Percentiles rank a stretch among this genome's conserved stretches.
Conservation (phyloP, 2,329 filamentous ascomycete species). For the Talaromyces amestolkiae region DNA sequence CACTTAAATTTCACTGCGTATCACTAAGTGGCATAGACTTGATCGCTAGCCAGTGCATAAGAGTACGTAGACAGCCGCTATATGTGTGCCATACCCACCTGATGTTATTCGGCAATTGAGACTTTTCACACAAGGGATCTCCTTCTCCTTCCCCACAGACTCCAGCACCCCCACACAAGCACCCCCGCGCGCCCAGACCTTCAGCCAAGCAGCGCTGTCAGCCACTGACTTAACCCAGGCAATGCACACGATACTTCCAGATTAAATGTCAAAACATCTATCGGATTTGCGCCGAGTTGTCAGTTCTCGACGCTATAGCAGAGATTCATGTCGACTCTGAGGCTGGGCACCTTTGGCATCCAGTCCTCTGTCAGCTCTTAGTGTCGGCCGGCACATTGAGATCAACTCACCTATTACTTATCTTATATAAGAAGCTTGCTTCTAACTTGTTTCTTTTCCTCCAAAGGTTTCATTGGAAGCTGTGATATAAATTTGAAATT, state of each 20-base stretch:
- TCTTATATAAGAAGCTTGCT: not conserved
- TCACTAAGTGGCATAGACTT: not conserved
- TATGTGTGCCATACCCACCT: not conserved
- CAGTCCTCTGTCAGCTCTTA: not conserved
- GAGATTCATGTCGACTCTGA: not conserved
- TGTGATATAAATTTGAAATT: not conserved
- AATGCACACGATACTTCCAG: not conserved
- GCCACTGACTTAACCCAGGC: not conserved
- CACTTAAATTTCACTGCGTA: not conserved
- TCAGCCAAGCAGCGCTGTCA: not conserved
- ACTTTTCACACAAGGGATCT: not conserved
- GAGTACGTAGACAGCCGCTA: not conserved
- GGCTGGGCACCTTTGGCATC: not conserved
- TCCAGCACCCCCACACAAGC: not conserved
- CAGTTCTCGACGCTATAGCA: not conserved
- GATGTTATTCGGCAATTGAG: not conserved
- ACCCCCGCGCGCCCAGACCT: not conserved
- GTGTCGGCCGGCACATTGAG: not conserved
- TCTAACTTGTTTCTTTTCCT: too few species aligned
- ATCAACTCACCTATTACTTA: not conserved
- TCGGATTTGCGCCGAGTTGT: not conserved
- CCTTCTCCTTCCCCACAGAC: not conserved
- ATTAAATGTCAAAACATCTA: not conserved
- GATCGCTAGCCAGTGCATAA: not conserved
- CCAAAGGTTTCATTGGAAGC: not conserved